Conservation (phyloP, 75 land plant species). For the Picea sitchensis region DNA sequence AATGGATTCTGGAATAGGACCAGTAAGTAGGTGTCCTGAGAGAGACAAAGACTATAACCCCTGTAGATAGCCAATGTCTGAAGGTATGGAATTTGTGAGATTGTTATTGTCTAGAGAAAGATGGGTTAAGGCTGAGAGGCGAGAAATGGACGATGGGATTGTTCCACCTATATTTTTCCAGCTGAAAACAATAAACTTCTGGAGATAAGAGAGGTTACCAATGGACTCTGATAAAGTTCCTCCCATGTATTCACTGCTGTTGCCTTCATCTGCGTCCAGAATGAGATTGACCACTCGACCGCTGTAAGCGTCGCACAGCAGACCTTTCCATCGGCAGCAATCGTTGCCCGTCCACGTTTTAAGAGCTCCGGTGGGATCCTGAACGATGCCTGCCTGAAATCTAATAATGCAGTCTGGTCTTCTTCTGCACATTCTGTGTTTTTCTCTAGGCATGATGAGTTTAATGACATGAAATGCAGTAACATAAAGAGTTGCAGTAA, state of each 20-base stretch:
- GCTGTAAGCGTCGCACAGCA: neutral
- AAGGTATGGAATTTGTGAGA: constrained; percentile 7
- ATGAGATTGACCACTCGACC: constrained; percentile 6
- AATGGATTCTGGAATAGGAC: neutral
- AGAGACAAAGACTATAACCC: neutral
- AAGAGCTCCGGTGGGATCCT: neutral
- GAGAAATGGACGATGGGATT: constrained; percentile 3
- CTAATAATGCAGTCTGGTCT: constrained; percentile 1
- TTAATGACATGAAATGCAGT: no score
- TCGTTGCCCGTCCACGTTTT: constrained; percentile 4
- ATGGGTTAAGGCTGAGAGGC: constrained; percentile 6
- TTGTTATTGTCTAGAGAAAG: constrained; percentile 5
- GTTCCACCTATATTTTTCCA: neutral
- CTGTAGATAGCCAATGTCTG: no score
- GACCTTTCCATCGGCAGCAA: constrained; percentile 4
- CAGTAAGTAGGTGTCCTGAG: neutral
- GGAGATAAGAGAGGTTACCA: constrained; percentile 10
- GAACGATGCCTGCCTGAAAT: constrained; percentile 6
- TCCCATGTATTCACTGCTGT: neutral
- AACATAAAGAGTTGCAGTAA: no score
- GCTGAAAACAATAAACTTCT: neutral
- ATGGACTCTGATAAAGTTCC: constrained; percentile 8
- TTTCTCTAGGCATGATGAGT: no score
- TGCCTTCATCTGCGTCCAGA: constrained; percentile 5
- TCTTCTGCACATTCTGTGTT: neutral